Evolutionary conservation across 495 filamentous ascomycete species (phyloP), one percentile per base, ranked within the genome.

Genomic region (Stereocaulon alpinum): DNA sequence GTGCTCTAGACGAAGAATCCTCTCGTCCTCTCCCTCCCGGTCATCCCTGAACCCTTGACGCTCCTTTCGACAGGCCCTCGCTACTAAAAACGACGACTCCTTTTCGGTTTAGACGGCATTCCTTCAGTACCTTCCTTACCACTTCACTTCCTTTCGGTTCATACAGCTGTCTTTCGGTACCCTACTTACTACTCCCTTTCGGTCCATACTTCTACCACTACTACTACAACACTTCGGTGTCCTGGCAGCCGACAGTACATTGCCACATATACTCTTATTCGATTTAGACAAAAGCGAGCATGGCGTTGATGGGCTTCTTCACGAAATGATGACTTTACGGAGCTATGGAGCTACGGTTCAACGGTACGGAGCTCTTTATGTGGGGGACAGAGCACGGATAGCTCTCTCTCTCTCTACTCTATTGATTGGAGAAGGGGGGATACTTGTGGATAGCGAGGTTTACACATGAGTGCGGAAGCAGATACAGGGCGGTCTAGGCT

Each of bases 11-110:
- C 42, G 57, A 64, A 24, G 64, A 65, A 55, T 55, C 61, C 52
- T 53, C 64, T 65, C 61, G 66, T 62, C 62, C 59, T 58, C 68
- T 68, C 58, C 66, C 64, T 58, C 68, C 66, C 63, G 62, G 68
- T 56, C 68, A 73, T 66, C 70, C 71, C 56, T 72, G 66, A 32
- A 29, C 22, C 40, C 42, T 10, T 5, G 15, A 44, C 34, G 4
- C 6, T 50, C n/a, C 45, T 30, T 29, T 27, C 18, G 10, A 37
- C 18, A 12, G n/a, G 7, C 6, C 7, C 4, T 12, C 15, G 6
- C 5, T 51, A n/a, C 40, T 29, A 42, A 30, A 12, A n/a, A 20
- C 29, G 3, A 52, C 27, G 20, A 10, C 1, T 4, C 32, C n/a
- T 30, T 22, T 14, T 24, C 15, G 4, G 9, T 50, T 20, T 18